phyloP scores from a whole-genome alignment of 1,139 yeast genomes.

The Wickerhamomyces sp. region DNA sequence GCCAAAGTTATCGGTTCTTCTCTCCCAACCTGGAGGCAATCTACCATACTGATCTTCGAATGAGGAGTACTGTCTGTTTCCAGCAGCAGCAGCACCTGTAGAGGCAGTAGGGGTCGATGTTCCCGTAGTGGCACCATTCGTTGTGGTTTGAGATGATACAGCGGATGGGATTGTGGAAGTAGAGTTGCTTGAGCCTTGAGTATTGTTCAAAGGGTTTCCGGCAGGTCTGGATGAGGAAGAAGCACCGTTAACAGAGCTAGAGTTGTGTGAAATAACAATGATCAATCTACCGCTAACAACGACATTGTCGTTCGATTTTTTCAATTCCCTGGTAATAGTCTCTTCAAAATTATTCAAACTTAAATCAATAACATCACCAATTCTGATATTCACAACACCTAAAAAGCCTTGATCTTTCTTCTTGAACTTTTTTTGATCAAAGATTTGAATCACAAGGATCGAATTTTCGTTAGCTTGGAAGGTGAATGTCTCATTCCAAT shows the following conservation, averaged over 20 bases:
- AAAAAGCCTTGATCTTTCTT: slow-evolving; percentile 98
- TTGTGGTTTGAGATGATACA: slow-evolving; percentile 6
- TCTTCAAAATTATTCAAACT: slow-evolving; percentile 57
- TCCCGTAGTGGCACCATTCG: slow-evolving; percentile 10
- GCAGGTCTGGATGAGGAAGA: slow-evolving; percentile 10
- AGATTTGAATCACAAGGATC: slow-evolving; percentile 86
- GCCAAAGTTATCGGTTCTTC: slow-evolving; percentile 95
- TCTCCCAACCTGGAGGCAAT: slow-evolving; percentile 98
- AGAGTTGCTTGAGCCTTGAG: neutral
- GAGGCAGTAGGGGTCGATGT: slow-evolving; percentile 12
- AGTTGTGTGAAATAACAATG: slow-evolving; percentile 50
- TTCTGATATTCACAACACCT: slow-evolving; percentile 89
- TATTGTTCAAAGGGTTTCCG: neutral
- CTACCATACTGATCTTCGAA: slow-evolving; percentile 97
- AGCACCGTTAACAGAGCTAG: slow-evolving; percentile 14
- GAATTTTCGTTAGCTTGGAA: slow-evolving; percentile 79
- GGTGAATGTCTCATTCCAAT: slow-evolving; percentile 91
- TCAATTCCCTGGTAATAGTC: slow-evolving; percentile 88
- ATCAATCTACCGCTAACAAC: slow-evolving; percentile 91
- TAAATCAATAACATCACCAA: slow-evolving; percentile 85
- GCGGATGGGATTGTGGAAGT: slow-evolving; percentile 1
- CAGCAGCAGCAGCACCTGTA: slow-evolving; percentile 12
- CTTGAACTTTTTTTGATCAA: slow-evolving; percentile 95
- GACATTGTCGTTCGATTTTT: slow-evolving; percentile 85
- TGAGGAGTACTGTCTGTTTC: slow-evolving; percentile 69